Evolutionary conservation across 1,139 yeast species (phyloP), one percentile per base, ranked within the genome.

Genomic region (Geotrichum aggregatum): DNA sequence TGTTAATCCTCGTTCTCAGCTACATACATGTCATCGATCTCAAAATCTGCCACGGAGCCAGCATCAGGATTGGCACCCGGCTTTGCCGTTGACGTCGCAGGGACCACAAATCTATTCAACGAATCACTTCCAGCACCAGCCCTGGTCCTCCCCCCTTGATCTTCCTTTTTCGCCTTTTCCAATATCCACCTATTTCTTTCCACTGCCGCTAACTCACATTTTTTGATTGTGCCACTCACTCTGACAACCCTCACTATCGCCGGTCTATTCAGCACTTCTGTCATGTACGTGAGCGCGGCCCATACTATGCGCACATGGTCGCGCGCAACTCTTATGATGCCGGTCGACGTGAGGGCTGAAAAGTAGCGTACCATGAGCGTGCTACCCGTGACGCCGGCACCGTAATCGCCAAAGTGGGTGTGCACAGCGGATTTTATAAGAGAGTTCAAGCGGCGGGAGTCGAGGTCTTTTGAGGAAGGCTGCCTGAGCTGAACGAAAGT

Each of bases 151-250:
- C 21, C 38, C 33, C 31, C 22, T 33, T 14, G 18, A n/a, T n/a
- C n/a, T n/a, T 16, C 38, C 30, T 19, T 13, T 39, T 41, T 47
- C 4, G 49, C 38, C 2, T 18, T 18, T 2, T 47, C 35, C 22
- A 68, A 54, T 14, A 61, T 55, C 18, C 63, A 52, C 74, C 76
- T 57, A 47, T 68, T 62, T 19, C 64, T 55, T 13, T 58, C 77
- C 67, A 60, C 73, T 61, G 56, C 84, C 56, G 74, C 79, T 59
- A 82, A 77, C 65, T 89, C 95, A 62, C 95, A 78, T 64, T 88
- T 88, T 65, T 83, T 84, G 44, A 92, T 89, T 0, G 98, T 89
- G 0, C 97, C 98, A 62, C 95, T 83, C 0, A 87, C 82, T 56
- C 86, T 84, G 1, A 78, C 70, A 39, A 87, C 83, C 52, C 82